Evolutionary conservation across 176 grass and related monocot species (phyloP).

Genomic region (Eleusine indica): DNA sequence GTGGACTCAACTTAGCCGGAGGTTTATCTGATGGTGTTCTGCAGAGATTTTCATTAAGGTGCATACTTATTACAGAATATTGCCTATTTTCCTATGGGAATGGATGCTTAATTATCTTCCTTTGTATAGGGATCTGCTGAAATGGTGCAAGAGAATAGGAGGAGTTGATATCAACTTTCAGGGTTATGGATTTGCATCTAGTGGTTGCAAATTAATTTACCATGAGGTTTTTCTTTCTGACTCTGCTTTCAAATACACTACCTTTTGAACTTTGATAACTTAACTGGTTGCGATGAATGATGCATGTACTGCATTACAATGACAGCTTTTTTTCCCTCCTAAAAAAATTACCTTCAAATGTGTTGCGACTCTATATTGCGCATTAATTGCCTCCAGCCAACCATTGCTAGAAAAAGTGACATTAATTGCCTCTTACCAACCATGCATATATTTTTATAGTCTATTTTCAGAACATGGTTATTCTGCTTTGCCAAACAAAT

Average conservation of each 20-base stretch:
- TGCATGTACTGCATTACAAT: background rate
- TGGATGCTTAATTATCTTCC: constrained; percentile 30
- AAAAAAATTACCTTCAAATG: background rate
- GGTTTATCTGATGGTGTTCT: constrained; percentile 53
- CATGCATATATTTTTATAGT: background rate
- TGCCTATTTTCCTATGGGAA: constrained; percentile 29
- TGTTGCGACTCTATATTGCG: background rate
- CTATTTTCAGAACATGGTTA: background rate
- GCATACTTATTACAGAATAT: constrained; percentile 24
- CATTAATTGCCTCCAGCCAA: background rate
- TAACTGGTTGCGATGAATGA: background rate
- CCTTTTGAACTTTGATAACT: background rate
- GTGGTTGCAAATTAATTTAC: constrained; percentile 63
- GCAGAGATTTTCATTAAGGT: constrained; percentile 91
- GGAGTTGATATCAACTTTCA: constrained; percentile 53
- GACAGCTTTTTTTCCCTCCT: background rate
- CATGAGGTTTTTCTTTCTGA: constrained; percentile 59
- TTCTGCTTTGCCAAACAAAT: background rate
- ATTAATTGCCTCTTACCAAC: no score
- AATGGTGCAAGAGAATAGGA: constrained; percentile 93
- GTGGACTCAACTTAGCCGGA: constrained; percentile 50
- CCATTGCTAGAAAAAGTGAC: background rate
- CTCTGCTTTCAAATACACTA: background rate
- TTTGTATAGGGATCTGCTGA: constrained; percentile 84
- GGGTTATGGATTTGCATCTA: constrained; percentile 50